Evolutionary conservation across 805 yeast species (phyloP), one percentile per base, ranked within the genome.

Genomic region (Lachancea kluyveri): DNA sequence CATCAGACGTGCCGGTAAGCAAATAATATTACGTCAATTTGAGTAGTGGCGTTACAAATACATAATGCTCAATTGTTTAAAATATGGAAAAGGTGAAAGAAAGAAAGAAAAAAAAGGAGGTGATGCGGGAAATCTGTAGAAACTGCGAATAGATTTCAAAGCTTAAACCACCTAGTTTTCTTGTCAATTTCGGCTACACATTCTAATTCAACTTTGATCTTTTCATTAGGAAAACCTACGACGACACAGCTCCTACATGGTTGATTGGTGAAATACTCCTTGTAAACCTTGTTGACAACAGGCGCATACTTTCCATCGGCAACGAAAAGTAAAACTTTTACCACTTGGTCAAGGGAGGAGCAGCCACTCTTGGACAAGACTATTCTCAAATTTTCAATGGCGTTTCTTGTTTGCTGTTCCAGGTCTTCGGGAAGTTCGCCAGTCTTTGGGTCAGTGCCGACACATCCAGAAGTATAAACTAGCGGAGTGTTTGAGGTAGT

Each of bases 171-270:
- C 21, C 41, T 33, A 16, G 14, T 26, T 21, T 21, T 16, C 13
- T 22, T 17, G 8, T 26, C 13, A 9, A 25, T 19, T 30, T 41
- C 35, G 20, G 73, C 72, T 47, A 71, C 56, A 30, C 67, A 64
- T 45, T 73, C 78, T 30, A 72, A 46, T 47, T 73, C 79, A 28
- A 73, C 70, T 42, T 68, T 64, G 31, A 72, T 41, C 12, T 57
- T 44, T 9, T 68, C 61, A 46, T 70, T 65, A 46, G 74, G 74
- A 56, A 73, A 72, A 5, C 57, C 65, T 20, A 68, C 76, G 31
- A 69, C 59, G 21, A 73, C 59, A 47, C 75, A 69, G 28, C 70
- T 64, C 59, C 79, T 64, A 6, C 74, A 74, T 12, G 79, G 79
- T 40, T 61, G 59, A 26, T 60, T 56, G 3, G 64, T 61, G 57